Evolutionary conservation across 2,329 filamentous ascomycete genomes (phyloP).

Genomic region (Gyromitra esculenta): DNA sequence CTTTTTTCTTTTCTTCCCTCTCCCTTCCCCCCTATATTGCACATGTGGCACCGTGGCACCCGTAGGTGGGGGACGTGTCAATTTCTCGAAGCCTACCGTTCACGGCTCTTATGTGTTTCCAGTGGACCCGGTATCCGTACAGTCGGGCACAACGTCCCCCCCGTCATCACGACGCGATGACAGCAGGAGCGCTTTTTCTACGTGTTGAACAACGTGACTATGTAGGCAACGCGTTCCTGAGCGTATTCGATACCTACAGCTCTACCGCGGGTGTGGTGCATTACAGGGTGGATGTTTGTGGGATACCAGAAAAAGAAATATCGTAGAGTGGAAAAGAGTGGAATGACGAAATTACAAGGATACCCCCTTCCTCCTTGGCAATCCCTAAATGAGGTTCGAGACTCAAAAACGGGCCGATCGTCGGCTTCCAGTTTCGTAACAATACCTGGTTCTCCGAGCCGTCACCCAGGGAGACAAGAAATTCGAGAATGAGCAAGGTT

Average conservation of each 20-base stretch:
- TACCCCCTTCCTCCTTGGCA: neutral
- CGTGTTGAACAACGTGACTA: constrained; percentile 1
- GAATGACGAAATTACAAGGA: constrained; percentile 40
- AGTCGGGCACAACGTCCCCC: constrained; percentile 20
- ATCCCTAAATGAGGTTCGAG: constrained; percentile 20
- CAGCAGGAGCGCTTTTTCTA: neutral
- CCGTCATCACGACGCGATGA: constrained; percentile 36
- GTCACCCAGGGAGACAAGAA: neutral
- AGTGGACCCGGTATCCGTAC: constrained; percentile 37
- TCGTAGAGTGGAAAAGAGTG: neutral
- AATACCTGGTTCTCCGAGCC: constrained; percentile 5
- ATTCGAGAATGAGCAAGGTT: neutral
- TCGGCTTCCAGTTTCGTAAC: constrained; percentile 7
- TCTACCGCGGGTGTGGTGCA: constrained; percentile 22
- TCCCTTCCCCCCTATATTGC: neutral
- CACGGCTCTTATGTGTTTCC: constrained; percentile 44
- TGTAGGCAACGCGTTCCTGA: constrained; percentile 27
- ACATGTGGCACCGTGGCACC: constrained; percentile 2
- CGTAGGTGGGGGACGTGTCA: constrained; percentile 41
- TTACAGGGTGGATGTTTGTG: neutral
- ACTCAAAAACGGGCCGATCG: constrained; percentile 24
- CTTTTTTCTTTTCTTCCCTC: neutral
- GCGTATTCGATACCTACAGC: constrained; percentile 20
- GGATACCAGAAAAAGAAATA: neutral
- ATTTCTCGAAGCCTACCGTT: constrained; percentile 50